Percentiles rank a stretch among this genome's conserved stretches.
Evolutionary conservation across 2,329 filamentous ascomycete genomes (phyloP).

Genomic region (Claviceps humidiphila): DNA sequence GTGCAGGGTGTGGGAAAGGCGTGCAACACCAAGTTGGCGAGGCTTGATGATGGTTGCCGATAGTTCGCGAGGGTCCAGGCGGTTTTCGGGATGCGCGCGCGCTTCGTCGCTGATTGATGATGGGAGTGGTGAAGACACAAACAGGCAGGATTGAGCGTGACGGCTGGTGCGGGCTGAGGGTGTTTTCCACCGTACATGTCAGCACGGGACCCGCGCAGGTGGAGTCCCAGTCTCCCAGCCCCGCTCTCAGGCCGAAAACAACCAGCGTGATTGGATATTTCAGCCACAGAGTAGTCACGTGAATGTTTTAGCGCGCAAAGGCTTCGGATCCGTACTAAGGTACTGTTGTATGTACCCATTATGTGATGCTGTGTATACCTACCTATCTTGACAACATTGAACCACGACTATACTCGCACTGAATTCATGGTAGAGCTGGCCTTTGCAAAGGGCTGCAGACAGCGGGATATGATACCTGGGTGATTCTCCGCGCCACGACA

Average conservation of each 20-base stretch:
- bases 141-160: constrained; percentile 36
- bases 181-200: constrained; percentile 28
- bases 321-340: background rate
- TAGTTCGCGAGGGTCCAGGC: constrained; percentile 46
- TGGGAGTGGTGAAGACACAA: constrained; percentile 39
- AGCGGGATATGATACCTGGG: background rate
- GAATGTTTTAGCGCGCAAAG: background rate
- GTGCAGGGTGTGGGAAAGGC: constrained; percentile 37
- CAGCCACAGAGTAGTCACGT: background rate
- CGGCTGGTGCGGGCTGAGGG: constrained; percentile 30
- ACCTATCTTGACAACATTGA: no score
- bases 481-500: no score
- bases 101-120: constrained; percentile 32
- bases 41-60: constrained; percentile 43
- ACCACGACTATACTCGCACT: background rate
- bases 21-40: constrained; percentile 39
- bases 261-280: constrained; percentile 8
- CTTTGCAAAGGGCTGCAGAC: background rate
- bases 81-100: constrained; percentile 48
- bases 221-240: constrained; percentile 12
- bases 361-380: background rate
- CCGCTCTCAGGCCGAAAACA: constrained; percentile 8
- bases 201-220: constrained; percentile 25
- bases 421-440: background rate
- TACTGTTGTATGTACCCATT: background rate